Evolutionary conservation across 169 alveolate species (phyloP).

Genomic region (Haemoproteus tartakovskyi): DNA sequence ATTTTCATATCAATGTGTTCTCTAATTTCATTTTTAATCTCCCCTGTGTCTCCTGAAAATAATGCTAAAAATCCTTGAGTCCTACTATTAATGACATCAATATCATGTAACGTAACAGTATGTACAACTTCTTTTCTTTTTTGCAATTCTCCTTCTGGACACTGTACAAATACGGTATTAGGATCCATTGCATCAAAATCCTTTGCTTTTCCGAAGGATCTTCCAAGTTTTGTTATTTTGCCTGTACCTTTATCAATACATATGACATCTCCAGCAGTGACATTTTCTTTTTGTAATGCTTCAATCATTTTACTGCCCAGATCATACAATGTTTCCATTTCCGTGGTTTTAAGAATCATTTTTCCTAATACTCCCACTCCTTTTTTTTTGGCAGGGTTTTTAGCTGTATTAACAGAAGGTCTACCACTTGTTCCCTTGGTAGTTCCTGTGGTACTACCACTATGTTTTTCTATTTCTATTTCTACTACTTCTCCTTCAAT

Average conservation of each 20-base stretch:
- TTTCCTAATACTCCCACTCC: no score
- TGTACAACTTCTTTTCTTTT: slow-evolving; percentile 98
- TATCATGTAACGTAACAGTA: slow-evolving; percentile 98
- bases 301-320: slow-evolving; percentile 94
- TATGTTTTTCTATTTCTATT: slow-evolving; percentile 91
- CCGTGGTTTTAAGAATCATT: slow-evolving; percentile 96
- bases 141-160: slow-evolving; percentile 99
- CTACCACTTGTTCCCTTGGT: no score
- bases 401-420: no score
- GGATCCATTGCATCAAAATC: slow-evolving; percentile 99
- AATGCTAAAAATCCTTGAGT: slow-evolving; percentile 97
- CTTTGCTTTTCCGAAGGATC: slow-evolving; percentile 93
- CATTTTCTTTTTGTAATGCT: slow-evolving; percentile 81
- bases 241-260: slow-evolving; percentile 97
- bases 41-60: slow-evolving; percentile 99
- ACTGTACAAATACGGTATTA: slow-evolving; percentile 85
- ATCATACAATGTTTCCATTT: slow-evolving; percentile 98
- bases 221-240: slow-evolving; percentile 94
- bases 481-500: slow-evolving; percentile 99
- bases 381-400: no score
- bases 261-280: slow-evolving; percentile 93
- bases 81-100: slow-evolving; percentile 97
- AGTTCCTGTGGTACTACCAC: slow-evolving; percentile 51
- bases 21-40: slow-evolving; percentile 95
- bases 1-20: slow-evolving; percentile 97